Evolutionary conservation across 164 flowering plant genomes (phyloP), one percentile per base, ranked within the genome.

Genomic region (Piper longum): DNA sequence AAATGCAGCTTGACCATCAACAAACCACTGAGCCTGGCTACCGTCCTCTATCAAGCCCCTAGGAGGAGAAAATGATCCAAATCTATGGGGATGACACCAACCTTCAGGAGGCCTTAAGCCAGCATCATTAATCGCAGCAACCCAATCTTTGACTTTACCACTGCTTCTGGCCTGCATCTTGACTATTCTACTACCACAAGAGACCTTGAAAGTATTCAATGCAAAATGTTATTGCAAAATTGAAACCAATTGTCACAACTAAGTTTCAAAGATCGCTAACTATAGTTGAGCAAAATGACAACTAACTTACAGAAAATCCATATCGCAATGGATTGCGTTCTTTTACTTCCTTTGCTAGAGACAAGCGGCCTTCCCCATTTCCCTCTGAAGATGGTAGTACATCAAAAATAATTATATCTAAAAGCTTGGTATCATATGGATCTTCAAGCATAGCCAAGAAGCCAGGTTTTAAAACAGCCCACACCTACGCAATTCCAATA

Each of bases 391-490:
- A 76, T 45, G 99, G 99, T 65, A 95, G 73, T 45, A 91, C 87
- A 82, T 95, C 99, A 68, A 95, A 95, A 51, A 87, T 90, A 66
- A 95, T 81, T 63, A 95, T 91, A 73, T 95, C 99, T 62, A 95
- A 70, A 48, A 83, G 99, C 63, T 84, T 83, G 43, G 85, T 69
- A 67, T 87, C 91, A 77, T 83, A 83, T 56, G 96, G 97, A 77
- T 91, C 91, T 70, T 71, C 88, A 69, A 95, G 78, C 66, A 95
- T 72, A 62, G 96, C 96, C 78, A 95, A 68, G 72, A 91, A 95
- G 64, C 99, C 99, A 70, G 99, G 99, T 74, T 95, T 95, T 43
- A 95, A 70, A 43, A 95, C 99, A 71, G 89, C 99, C 99, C 99
- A 95, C 42, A 95, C 97, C 99, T 95, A 74, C 4, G 36, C 11